A percentile compares a stretch with the other conserved stretches of the same genome.
These are phyloP conservation scores for Aspergillus caelatus DNA, from an alignment of 2,329 filamentous ascomycete species.

Conservation along the genomic window DNA sequence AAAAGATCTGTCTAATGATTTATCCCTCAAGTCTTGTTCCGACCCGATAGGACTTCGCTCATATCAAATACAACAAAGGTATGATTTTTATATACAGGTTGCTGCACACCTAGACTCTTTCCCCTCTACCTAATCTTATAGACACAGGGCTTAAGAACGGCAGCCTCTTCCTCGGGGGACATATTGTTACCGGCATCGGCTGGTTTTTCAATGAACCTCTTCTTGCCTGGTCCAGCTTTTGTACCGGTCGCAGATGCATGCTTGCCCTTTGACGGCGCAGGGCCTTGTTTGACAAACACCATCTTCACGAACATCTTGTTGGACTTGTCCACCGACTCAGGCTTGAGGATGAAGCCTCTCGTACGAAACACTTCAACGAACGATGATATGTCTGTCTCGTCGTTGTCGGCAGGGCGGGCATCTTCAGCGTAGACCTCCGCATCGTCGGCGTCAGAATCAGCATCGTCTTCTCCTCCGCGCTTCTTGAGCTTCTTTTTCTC, in stretches of 20 bases:
- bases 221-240: constrained; percentile 40
- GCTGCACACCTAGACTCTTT: background rate
- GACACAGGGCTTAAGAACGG: constrained; percentile 90
- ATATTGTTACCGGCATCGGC: constrained; percentile 58
- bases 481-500: constrained; percentile 48
- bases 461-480: constrained; percentile 51
- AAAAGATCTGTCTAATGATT: constrained; percentile 30
- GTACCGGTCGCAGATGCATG: constrained; percentile 48
- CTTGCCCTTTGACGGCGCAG: constrained; percentile 73
- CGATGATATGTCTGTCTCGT: constrained; percentile 81
- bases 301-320: constrained; percentile 99
- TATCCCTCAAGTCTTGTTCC: constrained; percentile 1
- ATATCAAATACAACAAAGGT: constrained; percentile 12
- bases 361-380: constrained; percentile 82
- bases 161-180: constrained; percentile 62
- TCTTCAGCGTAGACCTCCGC: constrained; percentile 58
- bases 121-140: constrained; percentile 77
- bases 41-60: background rate
- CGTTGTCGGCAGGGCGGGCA: constrained; percentile 55
- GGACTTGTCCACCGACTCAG: constrained; percentile 72
- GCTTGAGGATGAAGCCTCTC: constrained; percentile 82
- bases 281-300: constrained; percentile 83
- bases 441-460: constrained; percentile 45
- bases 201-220: constrained; percentile 61
- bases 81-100: constrained; percentile 7